Percentiles rank a stretch among this genome's conserved stretches.
Evolutionary conservation across 2,329 filamentous ascomycete species (phyloP).

Genomic region (Sphaerostilbella broomeana): DNA sequence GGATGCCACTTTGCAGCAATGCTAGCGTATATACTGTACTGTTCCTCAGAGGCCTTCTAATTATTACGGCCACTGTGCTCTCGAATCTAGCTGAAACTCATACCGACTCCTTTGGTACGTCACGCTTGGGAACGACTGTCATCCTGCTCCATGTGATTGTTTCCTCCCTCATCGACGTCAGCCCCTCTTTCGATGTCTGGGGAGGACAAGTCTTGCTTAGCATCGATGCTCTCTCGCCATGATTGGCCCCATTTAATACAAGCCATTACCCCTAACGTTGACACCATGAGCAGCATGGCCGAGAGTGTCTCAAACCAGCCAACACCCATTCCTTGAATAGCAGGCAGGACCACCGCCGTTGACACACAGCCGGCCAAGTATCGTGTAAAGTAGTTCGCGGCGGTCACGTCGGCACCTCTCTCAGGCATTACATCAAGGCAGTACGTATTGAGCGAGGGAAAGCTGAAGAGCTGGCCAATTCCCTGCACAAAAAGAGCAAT

Average conservation of each 20-base stretch:
- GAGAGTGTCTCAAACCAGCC: slow-evolving; percentile 74
- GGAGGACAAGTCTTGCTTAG: slow-evolving; percentile 13
- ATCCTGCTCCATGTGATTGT: not conserved
- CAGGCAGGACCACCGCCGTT: slow-evolving; percentile 66
- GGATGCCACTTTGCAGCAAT: too few species aligned
- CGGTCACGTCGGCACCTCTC: slow-evolving; percentile 64
- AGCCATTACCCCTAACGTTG: slow-evolving; percentile 30
- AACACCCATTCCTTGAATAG: slow-evolving; percentile 66
- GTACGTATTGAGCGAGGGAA: slow-evolving; percentile 71
- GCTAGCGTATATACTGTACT: too few species aligned
- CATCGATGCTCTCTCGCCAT: slow-evolving; percentile 34
- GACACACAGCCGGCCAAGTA: slow-evolving; percentile 69
- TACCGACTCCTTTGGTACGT: too few species aligned
- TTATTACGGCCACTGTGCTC: too few species aligned
- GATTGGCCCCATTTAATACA: slow-evolving; percentile 34
- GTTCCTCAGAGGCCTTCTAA: too few species aligned
- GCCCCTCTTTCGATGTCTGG: too few species aligned
- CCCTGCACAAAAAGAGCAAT: slow-evolving; percentile 70
- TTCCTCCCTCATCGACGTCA: slow-evolving; percentile 5
- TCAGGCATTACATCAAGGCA: slow-evolving; percentile 73
- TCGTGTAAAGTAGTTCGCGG: slow-evolving; percentile 72
- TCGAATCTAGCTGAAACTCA: too few species aligned
- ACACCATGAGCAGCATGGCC: slow-evolving; percentile 30
- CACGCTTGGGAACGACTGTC: too few species aligned
- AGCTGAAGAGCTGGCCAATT: slow-evolving; percentile 67